Conservation (phyloP, 2,329 filamentous ascomycete genomes). For the Phialemonium atrogriseum region DNA sequence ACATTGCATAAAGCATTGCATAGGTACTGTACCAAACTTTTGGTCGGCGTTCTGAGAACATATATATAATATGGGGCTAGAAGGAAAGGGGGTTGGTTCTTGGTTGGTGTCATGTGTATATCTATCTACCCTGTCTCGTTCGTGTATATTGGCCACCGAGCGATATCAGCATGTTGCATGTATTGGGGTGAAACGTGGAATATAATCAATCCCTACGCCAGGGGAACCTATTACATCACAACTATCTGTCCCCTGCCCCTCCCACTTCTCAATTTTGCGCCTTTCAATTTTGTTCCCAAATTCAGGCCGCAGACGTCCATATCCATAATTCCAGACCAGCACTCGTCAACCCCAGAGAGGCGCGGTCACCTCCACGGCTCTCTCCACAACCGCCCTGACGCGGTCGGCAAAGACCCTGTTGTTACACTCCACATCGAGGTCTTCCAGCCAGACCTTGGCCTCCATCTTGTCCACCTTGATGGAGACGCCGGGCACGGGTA, state of each 20-base stretch:
- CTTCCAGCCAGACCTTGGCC: constrained; percentile 87
- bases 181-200: no score
- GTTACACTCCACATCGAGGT: constrained; percentile 78
- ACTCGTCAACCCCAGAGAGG: constrained; percentile 50
- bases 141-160: no score
- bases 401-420: constrained; percentile 74
- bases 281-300: background rate
- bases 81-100: no score
- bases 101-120: no score
- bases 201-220: no score
- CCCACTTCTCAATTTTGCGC: constrained; percentile 2
- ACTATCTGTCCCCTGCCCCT: constrained; percentile 4
- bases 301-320: background rate
- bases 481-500: constrained; percentile 81
- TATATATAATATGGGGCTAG: no score
- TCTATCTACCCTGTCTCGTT: no score
- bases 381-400: constrained; percentile 81
- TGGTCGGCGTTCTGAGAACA: no score
- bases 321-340: background rate
- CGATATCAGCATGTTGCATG: no score
- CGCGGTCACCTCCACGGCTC: constrained; percentile 79
- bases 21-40: no score
- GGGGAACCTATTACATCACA: no score
- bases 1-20: no score
- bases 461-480: constrained; percentile 83